phyloP scores from a whole-genome alignment of 768 basidiomycete genomes.

The Lactifluus piperatus region DNA sequence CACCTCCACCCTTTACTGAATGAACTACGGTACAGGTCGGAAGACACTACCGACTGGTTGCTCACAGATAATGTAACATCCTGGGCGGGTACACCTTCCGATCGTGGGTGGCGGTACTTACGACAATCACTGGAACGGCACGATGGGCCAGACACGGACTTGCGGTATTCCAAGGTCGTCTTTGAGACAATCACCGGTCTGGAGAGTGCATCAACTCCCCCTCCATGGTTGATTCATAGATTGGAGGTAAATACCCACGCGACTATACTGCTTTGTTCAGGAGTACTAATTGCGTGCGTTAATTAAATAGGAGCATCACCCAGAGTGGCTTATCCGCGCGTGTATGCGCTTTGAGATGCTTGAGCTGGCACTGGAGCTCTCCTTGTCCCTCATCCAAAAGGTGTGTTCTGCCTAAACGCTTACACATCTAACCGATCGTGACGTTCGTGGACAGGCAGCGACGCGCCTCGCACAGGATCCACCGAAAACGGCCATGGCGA shows the following conservation, averaged over 20 bases:
- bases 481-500: conserved; percentile 46
- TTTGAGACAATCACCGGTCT: conserved; percentile 68
- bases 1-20: conserved; percentile 3
- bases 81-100: conserved; percentile 74
- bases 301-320: conserved; percentile 56
- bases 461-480: conserved; percentile 42
- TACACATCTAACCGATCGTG: not conserved
- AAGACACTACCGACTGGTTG: conserved; percentile 75
- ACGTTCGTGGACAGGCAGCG: conserved; percentile 37
- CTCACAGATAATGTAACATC: conserved; percentile 69
- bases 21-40: conserved; percentile 38
- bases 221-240: conserved; percentile 74
- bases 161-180: conserved; percentile 65
- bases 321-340: conserved; percentile 75
- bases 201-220: conserved; percentile 53
- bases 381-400: conserved; percentile 61
- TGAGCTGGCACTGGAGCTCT: conserved; percentile 66
- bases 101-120: conserved; percentile 84
- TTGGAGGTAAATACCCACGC: conserved; percentile 46
- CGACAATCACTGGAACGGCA: conserved; percentile 71
- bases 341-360: conserved; percentile 74
- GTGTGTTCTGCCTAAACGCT: conserved; percentile 33
- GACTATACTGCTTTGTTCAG: not conserved
- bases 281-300: not conserved
- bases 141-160: conserved; percentile 63